Conservation (phyloP, 306 rosid genomes). For the Amphicarpaea edgeworthii region DNA sequence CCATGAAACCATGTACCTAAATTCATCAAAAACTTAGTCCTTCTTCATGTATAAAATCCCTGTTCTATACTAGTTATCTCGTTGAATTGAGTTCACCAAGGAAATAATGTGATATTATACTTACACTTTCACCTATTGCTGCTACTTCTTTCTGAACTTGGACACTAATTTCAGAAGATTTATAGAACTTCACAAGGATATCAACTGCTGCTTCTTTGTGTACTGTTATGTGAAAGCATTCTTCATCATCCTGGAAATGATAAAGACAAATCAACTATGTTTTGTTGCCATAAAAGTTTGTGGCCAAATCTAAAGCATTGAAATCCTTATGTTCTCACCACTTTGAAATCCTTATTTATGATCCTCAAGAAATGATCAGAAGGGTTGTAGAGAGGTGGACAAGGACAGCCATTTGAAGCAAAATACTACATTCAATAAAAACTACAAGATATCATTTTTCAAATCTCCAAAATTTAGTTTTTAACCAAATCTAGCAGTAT, state of each 20-base stretch:
- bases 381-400: conserved; percentile 60
- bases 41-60: conserved; percentile 4
- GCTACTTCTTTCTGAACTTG: conserved; percentile 46
- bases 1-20: conserved; percentile 35
- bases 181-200: conserved; percentile 41
- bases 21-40: conserved; percentile 12
- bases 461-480: too few species aligned
- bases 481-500: too few species aligned
- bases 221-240: conserved; percentile 19
- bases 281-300: background rate
- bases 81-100: background rate
- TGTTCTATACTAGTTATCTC: background rate
- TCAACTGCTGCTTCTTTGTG: conserved; percentile 49
- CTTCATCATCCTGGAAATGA: conserved; percentile 46
- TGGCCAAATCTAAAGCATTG: background rate
- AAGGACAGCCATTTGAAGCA: conserved; percentile 62
- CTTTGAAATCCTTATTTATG: conserved; percentile 65
- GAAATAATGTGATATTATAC: background rate
- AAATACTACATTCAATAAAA: conserved; percentile 51
- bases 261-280: background rate
- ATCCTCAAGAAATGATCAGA: conserved; percentile 68
- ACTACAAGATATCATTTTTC: background rate
- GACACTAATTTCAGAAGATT: conserved; percentile 41
- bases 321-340: conserved; percentile 42
- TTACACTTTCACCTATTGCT: conserved; percentile 47